A percentile compares a stretch with the other conserved stretches of the same genome.
phyloP scores from a whole-genome alignment of 192 early-diverging fungal species.

The Thamnidium elegans region DNA sequence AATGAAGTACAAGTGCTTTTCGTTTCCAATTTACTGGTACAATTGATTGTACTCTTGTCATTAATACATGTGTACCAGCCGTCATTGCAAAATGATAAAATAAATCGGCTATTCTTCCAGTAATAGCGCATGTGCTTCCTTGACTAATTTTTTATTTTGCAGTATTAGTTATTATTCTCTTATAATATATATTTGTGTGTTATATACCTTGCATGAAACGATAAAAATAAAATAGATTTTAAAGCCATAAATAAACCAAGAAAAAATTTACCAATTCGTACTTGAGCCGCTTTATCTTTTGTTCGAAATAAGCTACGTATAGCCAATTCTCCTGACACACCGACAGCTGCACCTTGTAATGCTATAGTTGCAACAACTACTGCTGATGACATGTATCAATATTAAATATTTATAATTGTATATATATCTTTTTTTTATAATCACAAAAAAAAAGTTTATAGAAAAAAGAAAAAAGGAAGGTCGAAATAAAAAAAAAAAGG shows the following conservation, averaged over 20 bases:
- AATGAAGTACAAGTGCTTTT: neutral
- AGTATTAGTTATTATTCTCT: no score
- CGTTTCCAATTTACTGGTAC: conserved; percentile 20
- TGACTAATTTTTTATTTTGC: conserved; percentile 9
- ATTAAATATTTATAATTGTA: no score
- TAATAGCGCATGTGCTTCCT: conserved; percentile 9
- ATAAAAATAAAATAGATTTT: conserved; percentile 20
- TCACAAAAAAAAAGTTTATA: no score
- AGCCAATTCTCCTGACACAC: neutral
- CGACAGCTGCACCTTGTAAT: conserved; percentile 12
- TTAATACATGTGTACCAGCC: conserved; percentile 20
- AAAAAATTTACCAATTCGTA: conserved; percentile 17
- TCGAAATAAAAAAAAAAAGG: no score
- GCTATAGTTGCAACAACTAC: conserved; percentile 12
- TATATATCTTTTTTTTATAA: no score
- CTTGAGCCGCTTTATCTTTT: conserved; percentile 10
- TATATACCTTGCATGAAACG: conserved; percentile 23
- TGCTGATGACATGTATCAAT: conserved; percentile 9
- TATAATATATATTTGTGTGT: no score
- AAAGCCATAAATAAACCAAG: conserved; percentile 22
- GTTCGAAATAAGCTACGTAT: neutral
- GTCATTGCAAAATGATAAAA: conserved; percentile 29
- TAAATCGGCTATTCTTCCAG: conserved; percentile 22
- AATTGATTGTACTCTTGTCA: conserved; percentile 18
- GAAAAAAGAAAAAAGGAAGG: no score